A percentile compares a stretch with the other conserved stretches of the same genome.
Conservation (phyloP, 2,329 filamentous ascomycete species). For the Pseudofabraea citricarpa region DNA sequence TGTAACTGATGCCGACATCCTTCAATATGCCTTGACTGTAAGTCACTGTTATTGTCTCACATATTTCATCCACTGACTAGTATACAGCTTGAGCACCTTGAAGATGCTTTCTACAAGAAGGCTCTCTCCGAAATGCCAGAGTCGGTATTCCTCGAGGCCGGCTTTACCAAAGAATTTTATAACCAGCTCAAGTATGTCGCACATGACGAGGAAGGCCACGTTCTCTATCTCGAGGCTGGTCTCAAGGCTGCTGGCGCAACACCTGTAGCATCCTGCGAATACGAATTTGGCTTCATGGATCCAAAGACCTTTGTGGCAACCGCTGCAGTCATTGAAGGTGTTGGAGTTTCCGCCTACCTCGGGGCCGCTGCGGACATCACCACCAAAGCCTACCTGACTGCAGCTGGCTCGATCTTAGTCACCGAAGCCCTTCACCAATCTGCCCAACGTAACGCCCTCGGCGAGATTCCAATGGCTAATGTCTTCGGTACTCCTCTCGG, state of each 20-base stretch:
- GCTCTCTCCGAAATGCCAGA: conserved; percentile 53
- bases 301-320: conserved; percentile 47
- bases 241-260: conserved; percentile 40
- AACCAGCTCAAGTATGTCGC: conserved; percentile 51
- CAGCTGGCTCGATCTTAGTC: conserved; percentile 59
- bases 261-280: conserved; percentile 52
- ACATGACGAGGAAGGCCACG: conserved; percentile 53
- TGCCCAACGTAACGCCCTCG: conserved; percentile 47
- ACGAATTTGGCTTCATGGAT: conserved; percentile 47
- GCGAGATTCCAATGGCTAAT: conserved; percentile 49
- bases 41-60: neutral
- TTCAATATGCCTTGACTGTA: conserved; percentile 41
- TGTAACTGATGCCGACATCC: conserved; percentile 29
- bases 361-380: conserved; percentile 56
- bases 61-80: conserved; percentile 5
- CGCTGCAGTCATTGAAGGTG: conserved; percentile 49
- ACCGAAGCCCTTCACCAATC: conserved; percentile 63
- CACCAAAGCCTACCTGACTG: conserved; percentile 52
- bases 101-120: conserved; percentile 59
- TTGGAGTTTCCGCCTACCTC: conserved; percentile 57
- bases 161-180: conserved; percentile 48
- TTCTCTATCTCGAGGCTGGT: conserved; percentile 47
- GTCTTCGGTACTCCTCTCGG: conserved; percentile 56
- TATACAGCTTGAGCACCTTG: conserved; percentile 47
- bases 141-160: conserved; percentile 45